These are phyloP conservation scores for Candida palmyrensis DNA, from an alignment of 805 yeast species.

Conservation along the genomic window DNA sequence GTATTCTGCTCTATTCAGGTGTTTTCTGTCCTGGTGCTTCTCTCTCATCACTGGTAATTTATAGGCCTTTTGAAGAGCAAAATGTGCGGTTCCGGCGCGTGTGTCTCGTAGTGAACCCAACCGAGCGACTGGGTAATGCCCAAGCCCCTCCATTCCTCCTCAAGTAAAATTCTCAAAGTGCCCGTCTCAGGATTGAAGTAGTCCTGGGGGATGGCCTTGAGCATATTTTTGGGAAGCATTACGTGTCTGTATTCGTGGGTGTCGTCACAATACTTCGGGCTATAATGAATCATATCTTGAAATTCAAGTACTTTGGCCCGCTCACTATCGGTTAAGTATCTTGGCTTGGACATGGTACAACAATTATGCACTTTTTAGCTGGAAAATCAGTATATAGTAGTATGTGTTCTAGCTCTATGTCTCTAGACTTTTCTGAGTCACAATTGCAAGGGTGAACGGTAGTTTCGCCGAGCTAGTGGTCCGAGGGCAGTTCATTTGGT, in stretches of 20 bases:
- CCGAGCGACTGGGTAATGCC: constrained; percentile 97
- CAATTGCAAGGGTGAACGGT: too few relatives aligned
- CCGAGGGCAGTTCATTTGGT: too few relatives aligned
- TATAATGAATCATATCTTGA: constrained; percentile 90
- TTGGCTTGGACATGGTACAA: constrained; percentile 40
- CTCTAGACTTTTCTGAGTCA: too few relatives aligned
- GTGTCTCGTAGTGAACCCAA: constrained; percentile 97
- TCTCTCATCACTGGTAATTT: constrained; percentile 33
- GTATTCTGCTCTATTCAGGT: too few relatives aligned
- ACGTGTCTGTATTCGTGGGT: constrained; percentile 93
- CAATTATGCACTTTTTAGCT: background rate
- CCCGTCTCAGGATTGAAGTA: constrained; percentile 93
- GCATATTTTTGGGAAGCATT: constrained; percentile 92
- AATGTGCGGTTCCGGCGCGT: constrained; percentile 97
- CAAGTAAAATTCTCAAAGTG: constrained; percentile 81
- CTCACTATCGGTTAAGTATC: constrained; percentile 79
- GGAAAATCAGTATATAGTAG: too few relatives aligned
- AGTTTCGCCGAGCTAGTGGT: too few relatives aligned
- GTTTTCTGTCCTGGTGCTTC: background rate
- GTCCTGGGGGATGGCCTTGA: constrained; percentile 89
- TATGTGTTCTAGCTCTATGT: too few relatives aligned
- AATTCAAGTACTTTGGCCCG: constrained; percentile 84
- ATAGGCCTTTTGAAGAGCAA: constrained; percentile 70
- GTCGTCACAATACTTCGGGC: constrained; percentile 91
- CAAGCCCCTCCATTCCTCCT: constrained; percentile 98